Evolutionary conservation across 768 basidiomycete species (phyloP).

Genomic region (Russula abietina): DNA sequence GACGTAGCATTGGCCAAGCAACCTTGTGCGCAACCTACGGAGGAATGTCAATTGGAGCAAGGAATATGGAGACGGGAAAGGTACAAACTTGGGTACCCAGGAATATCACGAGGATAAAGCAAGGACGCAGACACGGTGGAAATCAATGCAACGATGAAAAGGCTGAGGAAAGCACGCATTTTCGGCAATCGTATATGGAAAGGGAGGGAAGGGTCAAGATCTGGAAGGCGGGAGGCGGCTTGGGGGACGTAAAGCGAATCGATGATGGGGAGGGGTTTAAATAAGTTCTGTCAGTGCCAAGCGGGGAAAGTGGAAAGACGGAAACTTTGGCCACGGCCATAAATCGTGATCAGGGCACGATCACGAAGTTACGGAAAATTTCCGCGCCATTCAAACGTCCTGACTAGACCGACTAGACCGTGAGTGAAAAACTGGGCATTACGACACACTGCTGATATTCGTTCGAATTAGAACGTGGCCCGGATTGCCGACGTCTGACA

Average conservation of each 20-base stretch:
- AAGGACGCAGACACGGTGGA: slow-evolving; percentile 31
- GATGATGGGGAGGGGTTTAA: not conserved
- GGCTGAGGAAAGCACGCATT: slow-evolving; percentile 50
- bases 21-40: slow-evolving; percentile 43
- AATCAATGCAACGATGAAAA: slow-evolving; percentile 36
- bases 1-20: slow-evolving; percentile 45
- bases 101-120: slow-evolving; percentile 20
- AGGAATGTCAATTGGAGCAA: not conserved
- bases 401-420: not conserved
- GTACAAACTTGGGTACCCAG: slow-evolving; percentile 13
- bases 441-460: not conserved
- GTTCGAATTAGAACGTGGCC: not conserved
- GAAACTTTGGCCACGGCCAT: not conserved
- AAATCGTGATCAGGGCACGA: not conserved
- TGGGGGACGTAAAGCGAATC: not conserved
- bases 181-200: slow-evolving; percentile 23
- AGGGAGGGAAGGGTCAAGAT: slow-evolving; percentile 4
- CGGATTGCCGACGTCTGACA: not conserved
- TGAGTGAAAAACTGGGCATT: slow-evolving; percentile 9
- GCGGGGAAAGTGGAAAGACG: slow-evolving; percentile 24
- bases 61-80: not conserved
- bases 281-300: slow-evolving; percentile 17
- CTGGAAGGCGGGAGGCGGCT: not conserved
- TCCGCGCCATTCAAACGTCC: not conserved
- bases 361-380: too few relatives aligned